Conservation (phyloP, 2,329 filamentous ascomycete species). For the Xylariales sp. region DNA sequence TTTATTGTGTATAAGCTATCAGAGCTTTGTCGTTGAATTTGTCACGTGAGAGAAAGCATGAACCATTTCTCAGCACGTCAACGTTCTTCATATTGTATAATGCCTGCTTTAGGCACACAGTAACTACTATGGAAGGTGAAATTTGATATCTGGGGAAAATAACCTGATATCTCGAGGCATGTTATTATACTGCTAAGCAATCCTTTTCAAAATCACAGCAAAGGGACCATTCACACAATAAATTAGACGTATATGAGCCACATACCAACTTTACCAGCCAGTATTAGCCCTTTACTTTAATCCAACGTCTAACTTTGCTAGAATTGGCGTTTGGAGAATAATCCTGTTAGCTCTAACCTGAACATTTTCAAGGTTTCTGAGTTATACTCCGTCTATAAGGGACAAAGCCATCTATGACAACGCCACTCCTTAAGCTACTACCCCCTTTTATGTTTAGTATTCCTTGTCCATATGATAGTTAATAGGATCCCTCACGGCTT, state of each 20-base stretch:
- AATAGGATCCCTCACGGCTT: background rate
- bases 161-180: no score
- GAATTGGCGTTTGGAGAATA: background rate
- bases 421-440: background rate
- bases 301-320: background rate
- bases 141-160: no score
- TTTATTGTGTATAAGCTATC: no score
- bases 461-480: background rate
- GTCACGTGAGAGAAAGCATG: background rate
- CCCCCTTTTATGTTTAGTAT: background rate
- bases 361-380: background rate
- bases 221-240: background rate
- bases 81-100: background rate
- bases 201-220: background rate
- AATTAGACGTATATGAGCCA: background rate
- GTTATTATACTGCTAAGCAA: no score
- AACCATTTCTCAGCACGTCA: background rate
- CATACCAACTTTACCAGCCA: background rate
- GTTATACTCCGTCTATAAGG: background rate
- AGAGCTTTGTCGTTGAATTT: background rate
- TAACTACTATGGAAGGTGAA: no score
- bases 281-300: background rate
- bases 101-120: background rate
- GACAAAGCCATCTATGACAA: background rate
- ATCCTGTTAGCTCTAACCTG: background rate